phyloP scores from a whole-genome alignment of 2,329 filamentous ascomycete species.

The Trematosphaeria pertusa region DNA sequence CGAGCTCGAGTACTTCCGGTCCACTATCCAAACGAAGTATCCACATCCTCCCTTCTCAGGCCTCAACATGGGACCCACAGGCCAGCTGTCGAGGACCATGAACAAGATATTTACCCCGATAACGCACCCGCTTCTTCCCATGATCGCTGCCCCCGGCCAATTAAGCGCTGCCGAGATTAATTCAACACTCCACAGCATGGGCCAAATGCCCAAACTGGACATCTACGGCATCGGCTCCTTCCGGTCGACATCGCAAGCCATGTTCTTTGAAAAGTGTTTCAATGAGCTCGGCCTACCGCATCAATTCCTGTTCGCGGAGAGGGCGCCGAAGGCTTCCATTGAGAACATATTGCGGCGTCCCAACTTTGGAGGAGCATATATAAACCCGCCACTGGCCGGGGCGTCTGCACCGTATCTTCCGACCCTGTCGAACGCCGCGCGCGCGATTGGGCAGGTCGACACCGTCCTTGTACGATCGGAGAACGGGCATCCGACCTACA shows the following conservation, averaged over 20 bases:
- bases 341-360: conserved; percentile 75
- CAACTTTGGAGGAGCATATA: conserved; percentile 81
- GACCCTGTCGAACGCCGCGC: conserved; percentile 75
- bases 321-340: conserved; percentile 70
- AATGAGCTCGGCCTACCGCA: conserved; percentile 80
- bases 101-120: conserved; percentile 90
- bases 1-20: conserved; percentile 87
- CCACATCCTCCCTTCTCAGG: conserved; percentile 79
- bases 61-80: conserved; percentile 87
- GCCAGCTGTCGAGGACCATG: conserved; percentile 81
- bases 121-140: conserved; percentile 81
- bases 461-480: conserved; percentile 73
- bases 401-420: conserved; percentile 64
- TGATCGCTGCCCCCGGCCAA: conserved; percentile 85
- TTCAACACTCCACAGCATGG: conserved; percentile 76
- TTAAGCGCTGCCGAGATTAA: conserved; percentile 88
- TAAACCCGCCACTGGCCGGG: conserved; percentile 73
- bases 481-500: conserved; percentile 54
- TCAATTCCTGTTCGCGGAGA: conserved; percentile 76
- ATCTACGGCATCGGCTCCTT: conserved; percentile 82
- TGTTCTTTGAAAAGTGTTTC: conserved; percentile 77
- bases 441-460: conserved; percentile 80
- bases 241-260: conserved; percentile 75
- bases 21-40: conserved; percentile 73
- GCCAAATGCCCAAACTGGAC: conserved; percentile 78